These are phyloP conservation scores for Venustampulla echinocandica DNA, from an alignment of 495 filamentous ascomycete species.

Conservation along the genomic window DNA sequence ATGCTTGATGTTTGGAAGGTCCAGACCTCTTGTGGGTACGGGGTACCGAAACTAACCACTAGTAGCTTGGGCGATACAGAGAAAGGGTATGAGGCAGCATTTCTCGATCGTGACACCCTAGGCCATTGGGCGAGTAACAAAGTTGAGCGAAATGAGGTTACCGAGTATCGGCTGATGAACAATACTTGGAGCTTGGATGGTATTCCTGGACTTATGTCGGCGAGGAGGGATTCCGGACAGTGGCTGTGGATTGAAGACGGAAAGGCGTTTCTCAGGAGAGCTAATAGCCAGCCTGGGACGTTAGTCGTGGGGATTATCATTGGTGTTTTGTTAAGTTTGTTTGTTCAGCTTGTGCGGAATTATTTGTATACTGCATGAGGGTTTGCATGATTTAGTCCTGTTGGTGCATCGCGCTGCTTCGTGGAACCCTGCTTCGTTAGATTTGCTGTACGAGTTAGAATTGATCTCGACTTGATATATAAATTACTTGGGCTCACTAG, in stretches of 20 bases:
- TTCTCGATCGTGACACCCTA: slow-evolving; percentile 39
- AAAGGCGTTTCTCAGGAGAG: slow-evolving; percentile 1
- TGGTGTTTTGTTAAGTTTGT: neutral
- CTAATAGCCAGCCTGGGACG: slow-evolving; percentile 9
- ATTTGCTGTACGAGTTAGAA: too few species aligned
- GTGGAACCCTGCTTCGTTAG: too few species aligned
- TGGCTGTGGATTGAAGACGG: slow-evolving; percentile 9
- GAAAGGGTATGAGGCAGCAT: slow-evolving; percentile 11
- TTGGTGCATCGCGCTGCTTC: too few species aligned
- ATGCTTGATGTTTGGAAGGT: slow-evolving; percentile 50
- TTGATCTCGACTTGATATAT: too few species aligned
- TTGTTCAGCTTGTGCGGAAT: neutral
- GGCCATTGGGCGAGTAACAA: slow-evolving; percentile 33
- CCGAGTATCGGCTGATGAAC: slow-evolving; percentile 37
- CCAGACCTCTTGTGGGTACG: slow-evolving; percentile 50
- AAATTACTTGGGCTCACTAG: too few species aligned
- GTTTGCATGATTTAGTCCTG: too few species aligned
- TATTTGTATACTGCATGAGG: neutral
- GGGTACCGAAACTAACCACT: slow-evolving; percentile 35
- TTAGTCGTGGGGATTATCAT: slow-evolving; percentile 12
- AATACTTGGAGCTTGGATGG: slow-evolving; percentile 47
- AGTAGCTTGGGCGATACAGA: slow-evolving; percentile 12
- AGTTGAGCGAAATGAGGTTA: slow-evolving; percentile 31
- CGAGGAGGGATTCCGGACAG: slow-evolving; percentile 17
- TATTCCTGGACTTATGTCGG: slow-evolving; percentile 39